Evolutionary conservation across 2,329 filamentous ascomycete species (phyloP).

Genomic region (Chaetomiaceae sp.): DNA sequence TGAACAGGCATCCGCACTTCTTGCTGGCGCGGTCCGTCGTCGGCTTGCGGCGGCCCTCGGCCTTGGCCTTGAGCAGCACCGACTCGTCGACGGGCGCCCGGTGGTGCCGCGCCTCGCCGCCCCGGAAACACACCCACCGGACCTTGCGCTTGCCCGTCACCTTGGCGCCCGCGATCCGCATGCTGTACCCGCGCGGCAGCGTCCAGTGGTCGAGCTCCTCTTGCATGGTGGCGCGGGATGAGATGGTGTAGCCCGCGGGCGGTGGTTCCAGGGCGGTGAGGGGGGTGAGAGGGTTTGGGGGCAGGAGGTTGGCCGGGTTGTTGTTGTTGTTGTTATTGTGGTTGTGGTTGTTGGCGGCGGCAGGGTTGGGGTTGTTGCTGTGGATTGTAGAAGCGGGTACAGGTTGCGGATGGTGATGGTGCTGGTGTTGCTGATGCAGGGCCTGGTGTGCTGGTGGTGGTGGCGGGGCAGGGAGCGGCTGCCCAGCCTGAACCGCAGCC

Average conservation of each 20-base stretch:
- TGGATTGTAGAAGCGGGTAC: background rate
- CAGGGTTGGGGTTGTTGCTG: background rate
- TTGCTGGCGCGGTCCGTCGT: constrained; percentile 34
- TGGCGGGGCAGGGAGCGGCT: constrained; percentile 3
- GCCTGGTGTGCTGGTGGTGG: background rate
- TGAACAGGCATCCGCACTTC: constrained; percentile 36
- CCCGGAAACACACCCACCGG: constrained; percentile 36
- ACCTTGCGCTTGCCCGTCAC: constrained; percentile 36
- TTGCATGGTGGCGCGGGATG: constrained; percentile 32
- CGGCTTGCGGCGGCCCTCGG: constrained; percentile 30
- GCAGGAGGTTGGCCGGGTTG: constrained; percentile 22
- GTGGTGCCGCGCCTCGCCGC: constrained; percentile 33
- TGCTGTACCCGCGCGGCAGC: constrained; percentile 35
- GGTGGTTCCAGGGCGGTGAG: constrained; percentile 29
- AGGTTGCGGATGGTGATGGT: background rate
- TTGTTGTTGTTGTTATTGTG: constrained; percentile 18
- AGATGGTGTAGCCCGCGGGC: constrained; percentile 32
- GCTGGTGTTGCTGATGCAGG: background rate
- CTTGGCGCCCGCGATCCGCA: constrained; percentile 36
- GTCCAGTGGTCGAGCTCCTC: constrained; percentile 35
- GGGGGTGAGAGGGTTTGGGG: constrained; percentile 8
- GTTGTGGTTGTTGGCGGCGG: constrained; percentile 8
- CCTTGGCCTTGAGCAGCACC: constrained; percentile 25
- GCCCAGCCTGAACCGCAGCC: constrained; percentile 6
- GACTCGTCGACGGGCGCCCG: constrained; percentile 24